A percentile compares a stretch with the other conserved stretches of the same genome.
Evolutionary conservation across 2,329 filamentous ascomycete species (phyloP).

Genomic region (Claviceps paspali): DNA sequence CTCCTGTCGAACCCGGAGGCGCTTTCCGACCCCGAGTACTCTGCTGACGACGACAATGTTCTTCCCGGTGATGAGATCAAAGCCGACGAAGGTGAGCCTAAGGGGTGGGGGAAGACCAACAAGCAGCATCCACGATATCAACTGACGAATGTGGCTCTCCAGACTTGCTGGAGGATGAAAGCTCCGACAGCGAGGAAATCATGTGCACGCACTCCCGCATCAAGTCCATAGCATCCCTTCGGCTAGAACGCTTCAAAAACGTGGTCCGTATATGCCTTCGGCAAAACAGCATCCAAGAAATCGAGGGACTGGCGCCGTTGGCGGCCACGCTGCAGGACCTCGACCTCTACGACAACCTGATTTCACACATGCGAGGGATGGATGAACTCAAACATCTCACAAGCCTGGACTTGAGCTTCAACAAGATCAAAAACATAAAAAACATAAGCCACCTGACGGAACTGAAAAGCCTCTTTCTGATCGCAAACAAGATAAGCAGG

Average conservation of each 20-base stretch:
- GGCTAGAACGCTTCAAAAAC: slow-evolving; percentile 69
- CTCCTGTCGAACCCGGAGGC: slow-evolving; percentile 65
- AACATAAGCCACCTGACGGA: slow-evolving; percentile 63
- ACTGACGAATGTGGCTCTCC: slow-evolving; percentile 9
- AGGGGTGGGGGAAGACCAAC: too few species aligned
- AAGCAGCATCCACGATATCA: neutral
- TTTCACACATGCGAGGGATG: slow-evolving; percentile 71
- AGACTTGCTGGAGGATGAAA: slow-evolving; percentile 48
- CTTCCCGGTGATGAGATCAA: slow-evolving; percentile 59
- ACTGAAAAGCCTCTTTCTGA: slow-evolving; percentile 75
- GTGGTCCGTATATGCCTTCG: slow-evolving; percentile 72
- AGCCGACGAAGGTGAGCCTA: slow-evolving; percentile 65
- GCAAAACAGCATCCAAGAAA: slow-evolving; percentile 73
- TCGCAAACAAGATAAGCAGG: slow-evolving; percentile 81
- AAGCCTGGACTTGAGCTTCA: slow-evolving; percentile 84
- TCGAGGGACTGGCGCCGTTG: slow-evolving; percentile 57
- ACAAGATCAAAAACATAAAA: slow-evolving; percentile 98
- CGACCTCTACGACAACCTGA: slow-evolving; percentile 93
- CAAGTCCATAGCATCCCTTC: slow-evolving; percentile 58
- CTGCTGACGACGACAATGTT: slow-evolving; percentile 55
- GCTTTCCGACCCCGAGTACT: slow-evolving; percentile 72
- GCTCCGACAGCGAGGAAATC: slow-evolving; percentile 56
- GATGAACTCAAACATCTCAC: slow-evolving; percentile 63
- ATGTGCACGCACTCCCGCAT: slow-evolving; percentile 82
- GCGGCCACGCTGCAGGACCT: slow-evolving; percentile 61